Conservation (phyloP, 1,139 yeast genomes). For the Nadsonia starkeyi-henricii region DNA sequence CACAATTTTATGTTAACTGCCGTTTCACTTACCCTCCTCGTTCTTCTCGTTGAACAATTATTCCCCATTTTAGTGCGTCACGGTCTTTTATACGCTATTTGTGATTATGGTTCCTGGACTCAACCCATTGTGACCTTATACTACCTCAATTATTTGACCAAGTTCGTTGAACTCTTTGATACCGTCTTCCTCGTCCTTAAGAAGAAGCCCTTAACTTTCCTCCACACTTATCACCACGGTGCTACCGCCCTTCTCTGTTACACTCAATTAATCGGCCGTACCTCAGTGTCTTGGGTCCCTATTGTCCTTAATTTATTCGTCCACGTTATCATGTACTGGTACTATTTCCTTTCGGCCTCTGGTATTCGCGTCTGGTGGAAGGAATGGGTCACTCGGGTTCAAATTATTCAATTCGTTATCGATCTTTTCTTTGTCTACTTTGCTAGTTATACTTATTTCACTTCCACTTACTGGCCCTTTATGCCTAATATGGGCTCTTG, state of each 20-base stretch:
- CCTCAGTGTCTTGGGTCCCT: conserved; percentile 92
- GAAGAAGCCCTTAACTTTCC: conserved; percentile 70
- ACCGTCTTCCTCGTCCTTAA: conserved; percentile 85
- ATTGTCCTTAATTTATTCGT: conserved; percentile 79
- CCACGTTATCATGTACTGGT: conserved; percentile 97
- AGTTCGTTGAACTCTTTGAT: conserved; percentile 65
- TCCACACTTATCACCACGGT: conserved; percentile 97
- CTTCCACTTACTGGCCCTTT: conserved; percentile 29
- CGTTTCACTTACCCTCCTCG: conserved; percentile 50
- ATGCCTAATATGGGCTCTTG: conserved; percentile 81
- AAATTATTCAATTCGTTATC: conserved; percentile 82
- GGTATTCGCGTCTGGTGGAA: conserved; percentile 99
- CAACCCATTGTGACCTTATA: conserved; percentile 73
- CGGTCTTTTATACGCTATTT: conserved; percentile 78
- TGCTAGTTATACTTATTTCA: conserved; percentile 56
- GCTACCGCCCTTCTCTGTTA: conserved; percentile 93
- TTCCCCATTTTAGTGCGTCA: conserved; percentile 63
- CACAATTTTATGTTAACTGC: conserved; percentile 71
- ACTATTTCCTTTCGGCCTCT: conserved; percentile 85
- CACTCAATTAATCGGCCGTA: conserved; percentile 82
- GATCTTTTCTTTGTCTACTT: conserved; percentile 85
- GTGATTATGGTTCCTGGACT: conserved; percentile 71
- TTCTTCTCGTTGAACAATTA: conserved; percentile 70
- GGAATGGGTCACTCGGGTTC: conserved; percentile 96
- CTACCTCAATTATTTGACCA: conserved; percentile 31